Base-by-base conservation (phyloP, 2,329 filamentous ascomycete species). In the Fusarium torulosum region DNA sequence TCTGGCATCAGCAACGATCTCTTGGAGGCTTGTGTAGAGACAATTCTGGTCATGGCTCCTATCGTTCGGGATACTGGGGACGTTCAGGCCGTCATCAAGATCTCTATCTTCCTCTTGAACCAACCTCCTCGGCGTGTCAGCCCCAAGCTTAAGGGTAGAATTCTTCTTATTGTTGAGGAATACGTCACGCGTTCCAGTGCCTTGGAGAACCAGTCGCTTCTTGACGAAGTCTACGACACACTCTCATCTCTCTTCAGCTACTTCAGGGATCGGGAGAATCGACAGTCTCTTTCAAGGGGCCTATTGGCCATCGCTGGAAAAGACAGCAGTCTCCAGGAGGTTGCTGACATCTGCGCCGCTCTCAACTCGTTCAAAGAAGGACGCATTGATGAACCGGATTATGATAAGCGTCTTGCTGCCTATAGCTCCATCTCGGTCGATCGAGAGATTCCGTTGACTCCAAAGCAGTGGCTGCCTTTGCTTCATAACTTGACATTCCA, bases 401-500 rank as follows among this genome's bases (percentile, higher is more conserved):
- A 97, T 75, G 92, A 96, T 69, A 88, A 87, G 57, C 90, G 96
- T 17, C 85, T 97, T 7, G 81, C 84, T 45, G 94, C 93, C 4
- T 98, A 96, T 79, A 89, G 85, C 59, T 77, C 80, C 9, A 90
- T 98, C 65, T 91, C 90, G 35, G 85, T 87, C 40, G 80, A 86
- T 4, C 81, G 86, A n/a, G 88, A 87, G 37, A 76, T 76, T 1
- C 79, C 82, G 0, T 88, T 94, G 63, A 90, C 86, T 1, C 80
- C 89, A 2, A 86, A 86, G 59, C 92, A 97, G 77, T 99, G 96
- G 95, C 86, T 90, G 52, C 94, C 96, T 7, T 79, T 99, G 20
- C 80, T 98, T 13, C 91, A 94, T 79, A 99, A 98, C 75, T 87
- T 97, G 81, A 84, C 97, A 3, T 98, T 90, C 79, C 96, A 91